A percentile compares a stretch with the other conserved stretches of the same genome.
phyloP scores from a whole-genome alignment of 2,329 filamentous ascomycete genomes.

The Domatiomyces globalis region DNA sequence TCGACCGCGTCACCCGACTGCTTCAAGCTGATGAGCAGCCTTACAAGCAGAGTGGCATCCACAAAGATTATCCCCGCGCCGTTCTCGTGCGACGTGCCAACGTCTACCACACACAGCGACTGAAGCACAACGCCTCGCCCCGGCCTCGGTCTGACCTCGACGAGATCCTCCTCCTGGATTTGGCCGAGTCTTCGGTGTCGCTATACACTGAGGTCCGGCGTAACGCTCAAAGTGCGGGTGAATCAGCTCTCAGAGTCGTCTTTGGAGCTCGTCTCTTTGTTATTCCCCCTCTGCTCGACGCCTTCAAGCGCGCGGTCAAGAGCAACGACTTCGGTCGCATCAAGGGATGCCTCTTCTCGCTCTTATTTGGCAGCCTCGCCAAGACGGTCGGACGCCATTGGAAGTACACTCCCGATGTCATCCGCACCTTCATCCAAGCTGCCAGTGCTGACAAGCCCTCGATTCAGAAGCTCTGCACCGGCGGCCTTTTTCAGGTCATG shows the following conservation, averaged over 20 bases:
- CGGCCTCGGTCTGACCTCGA: constrained; percentile 83
- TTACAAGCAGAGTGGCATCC: constrained; percentile 84
- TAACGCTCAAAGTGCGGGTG: constrained; percentile 79
- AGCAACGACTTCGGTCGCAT: constrained; percentile 76
- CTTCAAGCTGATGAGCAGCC: constrained; percentile 76
- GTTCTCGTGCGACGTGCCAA: constrained; percentile 86
- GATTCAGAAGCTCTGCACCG: constrained; percentile 74
- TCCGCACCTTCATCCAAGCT: constrained; percentile 79
- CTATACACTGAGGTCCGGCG: constrained; percentile 91
- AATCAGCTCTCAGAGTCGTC: constrained; percentile 83
- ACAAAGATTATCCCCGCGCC: constrained; percentile 84
- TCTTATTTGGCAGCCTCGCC: constrained; percentile 75
- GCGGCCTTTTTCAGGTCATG: constrained; percentile 69
- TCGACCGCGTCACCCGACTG: constrained; percentile 73
- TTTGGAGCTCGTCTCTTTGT: constrained; percentile 78
- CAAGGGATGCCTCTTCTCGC: constrained; percentile 83
- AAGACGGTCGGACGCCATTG: constrained; percentile 85
- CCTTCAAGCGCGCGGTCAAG: constrained; percentile 63
- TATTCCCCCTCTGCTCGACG: constrained; percentile 71
- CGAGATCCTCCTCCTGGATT: constrained; percentile 66
- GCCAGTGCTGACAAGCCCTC: constrained; percentile 85
- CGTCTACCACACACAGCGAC: constrained; percentile 84
- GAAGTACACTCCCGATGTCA: constrained; percentile 82
- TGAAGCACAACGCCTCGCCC: constrained; percentile 83
- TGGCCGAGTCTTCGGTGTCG: constrained; percentile 80